Evolutionary conservation across 805 yeast species (phyloP).

Genomic region (Saturnispora kantuleensis): DNA sequence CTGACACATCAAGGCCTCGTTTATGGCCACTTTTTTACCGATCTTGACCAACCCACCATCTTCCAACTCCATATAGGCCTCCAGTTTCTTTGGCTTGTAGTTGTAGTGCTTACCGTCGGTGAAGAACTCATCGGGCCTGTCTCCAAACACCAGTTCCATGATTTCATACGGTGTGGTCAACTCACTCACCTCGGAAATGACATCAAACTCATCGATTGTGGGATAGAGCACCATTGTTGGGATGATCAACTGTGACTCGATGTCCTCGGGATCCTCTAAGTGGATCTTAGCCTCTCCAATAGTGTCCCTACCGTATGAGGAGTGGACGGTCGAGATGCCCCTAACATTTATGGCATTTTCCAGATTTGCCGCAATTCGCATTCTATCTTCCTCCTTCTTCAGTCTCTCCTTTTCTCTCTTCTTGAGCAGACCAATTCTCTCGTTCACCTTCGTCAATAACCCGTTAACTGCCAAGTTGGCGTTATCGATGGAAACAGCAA

Average conservation of each 20-base stretch:
- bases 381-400: conserved; percentile 28
- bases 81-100: conserved; percentile 49
- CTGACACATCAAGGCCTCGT: conserved; percentile 51
- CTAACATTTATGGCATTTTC: conserved; percentile 54
- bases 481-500: conserved; percentile 54
- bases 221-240: conserved; percentile 82
- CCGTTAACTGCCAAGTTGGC: conserved; percentile 46
- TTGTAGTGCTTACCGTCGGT: conserved; percentile 49
- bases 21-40: conserved; percentile 65
- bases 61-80: conserved; percentile 72
- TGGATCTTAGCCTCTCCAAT: conserved; percentile 42
- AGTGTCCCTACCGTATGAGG: conserved; percentile 46
- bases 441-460: conserved; percentile 32
- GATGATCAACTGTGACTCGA: conserved; percentile 68
- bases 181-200: conserved; percentile 67
- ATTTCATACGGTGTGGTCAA: conserved; percentile 55
- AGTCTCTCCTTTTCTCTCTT: conserved; percentile 23
- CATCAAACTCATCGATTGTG: conserved; percentile 73
- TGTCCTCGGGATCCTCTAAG: conserved; percentile 56
- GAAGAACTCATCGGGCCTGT: conserved; percentile 64
- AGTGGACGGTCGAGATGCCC: conserved; percentile 39
- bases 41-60: conserved; percentile 79
- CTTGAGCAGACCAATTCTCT: conserved; percentile 18
- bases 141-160: conserved; percentile 42
- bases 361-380: conserved; percentile 34